Base-by-base conservation (phyloP, 2,329 filamentous ascomycete genomes). In the Colletotrichum melonis region DNA sequence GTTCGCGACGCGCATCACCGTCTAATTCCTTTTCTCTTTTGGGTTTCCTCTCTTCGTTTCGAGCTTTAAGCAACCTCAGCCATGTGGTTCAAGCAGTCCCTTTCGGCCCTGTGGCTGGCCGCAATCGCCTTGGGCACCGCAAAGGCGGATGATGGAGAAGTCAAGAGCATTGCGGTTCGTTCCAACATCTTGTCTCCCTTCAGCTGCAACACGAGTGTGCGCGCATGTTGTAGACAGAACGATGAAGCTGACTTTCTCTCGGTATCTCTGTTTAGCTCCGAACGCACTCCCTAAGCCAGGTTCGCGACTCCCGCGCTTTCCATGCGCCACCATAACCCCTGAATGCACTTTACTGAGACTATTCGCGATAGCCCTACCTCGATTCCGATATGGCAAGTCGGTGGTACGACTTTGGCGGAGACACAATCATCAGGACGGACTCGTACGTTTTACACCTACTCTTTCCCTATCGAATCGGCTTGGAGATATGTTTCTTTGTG, bases 381-480 rank as follows among this genome's bases (percentile, higher is more conserved):
- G 97, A 99, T 86, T 97, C 95, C 74, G 97, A 98, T 84, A 95
- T 98, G 92, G 94, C 97, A 86, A 98, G 94, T 86, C 93, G 97
- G 82, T 99, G 97, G 96, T 99, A 96, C 85, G 97, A 99, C 86
- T 99, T 97, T 89, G 97, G 97, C 81, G 97, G 96, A 81, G 95
- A 98, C 86, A 95, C 96, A 54, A 92, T 99, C 79, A 90, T 98
- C 79, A 87, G 91, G 78, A 91, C 91, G 76, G 91, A 92, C 81
- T 89, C 89, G 91, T 92, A 90, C 76, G 88, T 84, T 64, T 60
- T 56, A 30, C 28, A 59, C 30, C 35, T 11, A 16, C 12, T 32
- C 46, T 30, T 24, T 14, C 38, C 2, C 38, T 6, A 42, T 42
- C n/a, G 28, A 55, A n/a, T 42, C 30, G 28, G 46, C n/a, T 49